A percentile compares a stretch with the other conserved stretches of the same genome.
These are phyloP conservation scores for Gypsophila paniculata DNA, from an alignment of 179 eudicot species.

Conservation along the genomic window DNA sequence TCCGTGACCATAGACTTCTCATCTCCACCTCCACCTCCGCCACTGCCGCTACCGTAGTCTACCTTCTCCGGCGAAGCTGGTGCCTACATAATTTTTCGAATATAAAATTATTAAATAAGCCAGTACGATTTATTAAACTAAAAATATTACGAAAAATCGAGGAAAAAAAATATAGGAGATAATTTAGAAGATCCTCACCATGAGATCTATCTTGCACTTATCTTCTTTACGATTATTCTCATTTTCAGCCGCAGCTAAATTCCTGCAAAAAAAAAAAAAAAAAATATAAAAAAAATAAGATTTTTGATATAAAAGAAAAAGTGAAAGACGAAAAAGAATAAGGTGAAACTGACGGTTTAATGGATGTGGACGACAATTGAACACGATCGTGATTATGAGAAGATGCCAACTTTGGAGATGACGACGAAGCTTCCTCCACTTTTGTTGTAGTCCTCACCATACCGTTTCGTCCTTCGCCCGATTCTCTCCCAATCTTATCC, in stretches of 20 bases:
- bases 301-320: not conserved
- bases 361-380: conserved; percentile 33
- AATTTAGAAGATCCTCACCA: conserved; percentile 44
- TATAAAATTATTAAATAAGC: not conserved
- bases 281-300: not conserved
- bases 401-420: conserved; percentile 47
- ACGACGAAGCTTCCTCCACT: conserved; percentile 48
- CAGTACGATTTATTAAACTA: not conserved
- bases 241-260: conserved; percentile 24
- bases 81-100: not conserved
- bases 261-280: conserved; percentile 30
- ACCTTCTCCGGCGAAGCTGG: conserved; percentile 82
- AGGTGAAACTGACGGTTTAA: conserved; percentile 48
- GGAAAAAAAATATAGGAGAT: not conserved
- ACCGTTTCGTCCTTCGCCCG: conserved; percentile 33
- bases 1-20: conserved; percentile 41
- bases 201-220: conserved; percentile 86
- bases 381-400: conserved; percentile 40
- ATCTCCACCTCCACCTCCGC: conserved; percentile 29
- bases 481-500: conserved; percentile 30
- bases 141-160: not conserved
- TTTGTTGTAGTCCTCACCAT: conserved; percentile 33
- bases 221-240: conserved; percentile 55
- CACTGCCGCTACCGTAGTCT: conserved; percentile 13
- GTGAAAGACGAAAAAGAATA: conserved; percentile 11